phyloP scores from a whole-genome alignment of 1,284 basidiomycete species.

The Lentinula novae-zelandiae region DNA sequence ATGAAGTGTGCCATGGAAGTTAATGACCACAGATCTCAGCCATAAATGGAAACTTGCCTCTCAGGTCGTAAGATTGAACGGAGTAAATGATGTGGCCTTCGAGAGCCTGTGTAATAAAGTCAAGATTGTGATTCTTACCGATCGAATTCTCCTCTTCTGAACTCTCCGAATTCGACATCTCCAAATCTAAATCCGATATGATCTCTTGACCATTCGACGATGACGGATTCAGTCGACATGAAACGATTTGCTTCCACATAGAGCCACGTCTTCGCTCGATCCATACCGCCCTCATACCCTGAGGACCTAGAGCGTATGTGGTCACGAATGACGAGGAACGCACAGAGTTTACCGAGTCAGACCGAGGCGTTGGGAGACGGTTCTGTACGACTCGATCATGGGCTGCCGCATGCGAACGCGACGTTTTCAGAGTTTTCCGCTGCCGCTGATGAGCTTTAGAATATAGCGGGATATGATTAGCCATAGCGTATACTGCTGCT shows the following conservation, averaged over 20 bases:
- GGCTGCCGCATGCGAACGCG: not conserved
- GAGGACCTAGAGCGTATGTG: slow-evolving; percentile 39
- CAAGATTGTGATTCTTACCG: slow-evolving; percentile 13
- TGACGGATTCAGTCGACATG: slow-evolving; percentile 22
- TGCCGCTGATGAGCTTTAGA: not conserved
- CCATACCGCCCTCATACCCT: slow-evolving; percentile 48
- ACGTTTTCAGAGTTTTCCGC: not conserved
- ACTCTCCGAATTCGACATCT: not conserved
- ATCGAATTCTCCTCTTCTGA: slow-evolving; percentile 8
- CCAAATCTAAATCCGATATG: not conserved
- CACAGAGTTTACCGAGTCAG: slow-evolving; percentile 3
- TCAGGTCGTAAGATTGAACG: slow-evolving; percentile 43
- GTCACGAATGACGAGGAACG: slow-evolving; percentile 34
- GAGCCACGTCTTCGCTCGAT: slow-evolving; percentile 40
- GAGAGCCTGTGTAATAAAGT: slow-evolving; percentile 22
- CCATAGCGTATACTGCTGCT: slow-evolving; percentile 20
- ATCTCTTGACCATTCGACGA: not conserved
- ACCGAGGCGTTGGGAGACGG: not conserved
- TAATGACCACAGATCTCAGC: too few relatives aligned
- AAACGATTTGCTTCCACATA: slow-evolving; percentile 34
- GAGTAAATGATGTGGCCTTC: slow-evolving; percentile 35
- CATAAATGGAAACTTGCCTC: slow-evolving; percentile 31
- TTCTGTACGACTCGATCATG: not conserved
- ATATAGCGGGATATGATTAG: not conserved
- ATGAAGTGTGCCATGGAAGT: not conserved